Percentiles rank a stretch among this genome's conserved stretches.
These are phyloP conservation scores for Hypoxylon perforatum DNA, from an alignment of 495 filamentous ascomycete genomes.

Conservation along the genomic window DNA sequence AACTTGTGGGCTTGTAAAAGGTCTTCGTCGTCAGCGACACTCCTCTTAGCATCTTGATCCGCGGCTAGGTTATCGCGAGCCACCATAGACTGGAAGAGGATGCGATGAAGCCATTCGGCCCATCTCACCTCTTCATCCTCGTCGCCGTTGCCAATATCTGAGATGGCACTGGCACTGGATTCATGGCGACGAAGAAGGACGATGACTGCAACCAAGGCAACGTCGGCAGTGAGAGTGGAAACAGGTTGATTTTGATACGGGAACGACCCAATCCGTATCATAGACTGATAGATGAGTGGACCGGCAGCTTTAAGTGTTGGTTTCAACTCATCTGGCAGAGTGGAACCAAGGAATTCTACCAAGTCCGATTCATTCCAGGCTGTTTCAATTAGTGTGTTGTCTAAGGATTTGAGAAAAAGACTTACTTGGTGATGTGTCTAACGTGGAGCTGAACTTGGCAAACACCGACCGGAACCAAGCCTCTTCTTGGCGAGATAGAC, in stretches of 20 bases:
- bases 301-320: not conserved
- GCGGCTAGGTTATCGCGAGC: not conserved
- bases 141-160: not conserved
- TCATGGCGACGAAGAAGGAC: not conserved
- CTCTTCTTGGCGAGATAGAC: not conserved
- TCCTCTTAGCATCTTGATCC: not conserved
- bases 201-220: not conserved
- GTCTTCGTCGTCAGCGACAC: not conserved
- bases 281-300: not conserved
- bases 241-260: not conserved
- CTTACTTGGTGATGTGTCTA: not conserved
- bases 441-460: not conserved
- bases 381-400: not conserved
- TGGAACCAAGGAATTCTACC: not conserved
- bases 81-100: not conserved
- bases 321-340: not conserved
- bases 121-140: not conserved
- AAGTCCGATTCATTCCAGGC: not conserved
- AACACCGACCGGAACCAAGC: not conserved
- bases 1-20: not conserved
- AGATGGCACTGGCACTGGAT: not conserved
- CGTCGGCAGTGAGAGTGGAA: not conserved
- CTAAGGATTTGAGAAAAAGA: too few species aligned
- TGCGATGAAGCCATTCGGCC: not conserved
- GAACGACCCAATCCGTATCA: not conserved